A percentile compares a stretch with the other conserved stretches of the same genome.
Evolutionary conservation across 2,329 filamentous ascomycete species (phyloP).

Genomic region (Ilyonectria sp.): DNA sequence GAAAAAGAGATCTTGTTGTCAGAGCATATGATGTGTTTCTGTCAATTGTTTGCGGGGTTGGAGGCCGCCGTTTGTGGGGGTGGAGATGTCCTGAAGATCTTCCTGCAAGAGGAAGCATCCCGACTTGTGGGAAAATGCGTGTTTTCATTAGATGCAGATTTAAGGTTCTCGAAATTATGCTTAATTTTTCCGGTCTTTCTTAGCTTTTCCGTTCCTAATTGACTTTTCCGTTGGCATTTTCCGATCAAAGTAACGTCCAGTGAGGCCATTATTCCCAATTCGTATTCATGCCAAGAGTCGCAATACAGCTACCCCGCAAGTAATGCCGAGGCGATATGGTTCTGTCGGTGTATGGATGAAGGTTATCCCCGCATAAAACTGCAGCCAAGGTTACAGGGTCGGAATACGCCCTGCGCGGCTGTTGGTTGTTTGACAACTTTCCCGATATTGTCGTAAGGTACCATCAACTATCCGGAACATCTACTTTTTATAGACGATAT

Average conservation of each 20-base stretch:
- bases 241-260: not conserved
- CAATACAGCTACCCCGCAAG: constrained; percentile 5
- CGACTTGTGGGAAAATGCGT: constrained; percentile 1
- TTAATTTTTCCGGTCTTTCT: not conserved
- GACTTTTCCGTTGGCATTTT: constrained; percentile 6
- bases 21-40: not conserved
- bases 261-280: constrained; percentile 2
- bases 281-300: not conserved
- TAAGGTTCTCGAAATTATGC: not conserved
- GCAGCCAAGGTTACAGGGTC: too few relatives aligned
- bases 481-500: constrained; percentile 2
- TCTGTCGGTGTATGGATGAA: not conserved
- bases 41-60: not conserved
- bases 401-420: too few relatives aligned
- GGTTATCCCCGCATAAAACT: too few relatives aligned
- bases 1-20: not conserved
- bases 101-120: not conserved
- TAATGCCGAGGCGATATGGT: not conserved
- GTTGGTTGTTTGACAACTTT: too few relatives aligned
- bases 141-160: not conserved
- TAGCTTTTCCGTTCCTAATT: not conserved
- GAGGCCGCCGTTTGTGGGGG: not conserved
- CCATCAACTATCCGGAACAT: too few relatives aligned
- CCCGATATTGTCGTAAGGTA: too few relatives aligned
- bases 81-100: not conserved